A percentile compares a stretch with the other conserved stretches of the same genome.
Evolutionary conservation across 345 rosid genomes (phyloP).

Genomic region (Eucalyptus rudis): DNA sequence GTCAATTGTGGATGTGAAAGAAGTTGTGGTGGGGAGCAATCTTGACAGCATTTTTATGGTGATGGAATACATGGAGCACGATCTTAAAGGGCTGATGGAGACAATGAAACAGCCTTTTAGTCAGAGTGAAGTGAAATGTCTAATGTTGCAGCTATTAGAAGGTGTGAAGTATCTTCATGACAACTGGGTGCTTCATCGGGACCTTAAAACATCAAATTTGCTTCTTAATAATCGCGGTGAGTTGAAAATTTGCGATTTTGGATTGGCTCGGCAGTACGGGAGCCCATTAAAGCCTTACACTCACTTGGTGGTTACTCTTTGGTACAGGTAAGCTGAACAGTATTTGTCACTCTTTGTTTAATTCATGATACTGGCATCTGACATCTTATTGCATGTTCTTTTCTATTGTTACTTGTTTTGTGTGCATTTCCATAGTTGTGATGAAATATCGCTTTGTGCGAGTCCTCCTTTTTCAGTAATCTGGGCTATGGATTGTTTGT

Average conservation of each 20-base stretch:
- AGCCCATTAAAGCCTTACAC: slow-evolving; percentile 96
- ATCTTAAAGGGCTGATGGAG: slow-evolving; percentile 92
- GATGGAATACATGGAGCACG: slow-evolving; percentile 99
- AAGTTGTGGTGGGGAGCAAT: slow-evolving; percentile 93
- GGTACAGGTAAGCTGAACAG: slow-evolving; percentile 69
- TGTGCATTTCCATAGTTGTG: neutral
- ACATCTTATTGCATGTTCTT: neutral
- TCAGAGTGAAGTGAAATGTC: slow-evolving; percentile 98
- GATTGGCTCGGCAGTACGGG: slow-evolving; percentile 98
- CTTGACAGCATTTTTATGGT: slow-evolving; percentile 98
- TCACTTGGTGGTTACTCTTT: slow-evolving; percentile 96
- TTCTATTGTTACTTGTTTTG: neutral
- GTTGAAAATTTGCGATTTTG: slow-evolving; percentile 96
- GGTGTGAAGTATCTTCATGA: slow-evolving; percentile 97
- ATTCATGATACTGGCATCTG: neutral
- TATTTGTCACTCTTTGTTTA: neutral
- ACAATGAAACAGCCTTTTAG: slow-evolving; percentile 96
- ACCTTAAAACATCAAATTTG: slow-evolving; percentile 91
- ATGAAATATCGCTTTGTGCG: neutral
- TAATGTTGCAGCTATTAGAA: slow-evolving; percentile 91
- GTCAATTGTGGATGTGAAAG: slow-evolving; percentile 94
- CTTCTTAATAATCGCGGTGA: slow-evolving; percentile 94
- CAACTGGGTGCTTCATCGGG: slow-evolving; percentile 99
- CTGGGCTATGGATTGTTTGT: neutral
- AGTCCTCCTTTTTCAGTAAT: neutral